Evolutionary conservation across 2,329 filamentous ascomycete genomes (phyloP).

Genomic region (Fonsecaea nubica): DNA sequence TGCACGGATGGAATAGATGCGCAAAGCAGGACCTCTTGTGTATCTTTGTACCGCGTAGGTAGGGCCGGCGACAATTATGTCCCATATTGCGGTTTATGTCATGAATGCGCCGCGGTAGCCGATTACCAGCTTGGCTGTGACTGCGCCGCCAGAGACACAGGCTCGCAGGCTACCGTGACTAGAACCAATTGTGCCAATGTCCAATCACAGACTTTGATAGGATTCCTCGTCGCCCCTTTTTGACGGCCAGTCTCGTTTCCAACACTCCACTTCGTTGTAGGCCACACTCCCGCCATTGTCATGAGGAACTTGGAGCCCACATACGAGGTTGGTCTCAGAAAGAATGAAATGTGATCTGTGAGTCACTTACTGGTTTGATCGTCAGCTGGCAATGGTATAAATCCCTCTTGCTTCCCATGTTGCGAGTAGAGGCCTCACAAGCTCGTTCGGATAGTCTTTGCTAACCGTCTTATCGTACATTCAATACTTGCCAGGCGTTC

Average conservation of each 20-base stretch:
- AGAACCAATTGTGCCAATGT: background rate
- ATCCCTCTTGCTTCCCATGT: background rate
- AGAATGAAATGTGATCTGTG: constrained; percentile 3
- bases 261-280: background rate
- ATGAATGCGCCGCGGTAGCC: constrained; percentile 4
- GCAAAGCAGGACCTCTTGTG: background rate
- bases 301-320: background rate
- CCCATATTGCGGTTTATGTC: background rate
- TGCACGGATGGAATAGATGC: background rate
- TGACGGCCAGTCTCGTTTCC: background rate
- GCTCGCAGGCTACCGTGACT: background rate
- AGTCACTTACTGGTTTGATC: constrained; percentile 4
- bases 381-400: constrained; percentile 14
- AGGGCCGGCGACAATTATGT: background rate
- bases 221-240: background rate
- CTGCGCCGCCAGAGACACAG: too few species aligned
- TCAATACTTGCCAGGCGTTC: background rate
- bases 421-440: background rate
- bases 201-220: background rate
- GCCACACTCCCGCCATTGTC: background rate
- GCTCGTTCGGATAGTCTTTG: background rate
- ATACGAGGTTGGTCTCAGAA: background rate
- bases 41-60: background rate
- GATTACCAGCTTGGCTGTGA: background rate
- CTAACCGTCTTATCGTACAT: background rate